These are phyloP conservation scores for Euphorbia schlechtendalii DNA, from an alignment of 441 rosid genomes.

Conservation along the genomic window DNA sequence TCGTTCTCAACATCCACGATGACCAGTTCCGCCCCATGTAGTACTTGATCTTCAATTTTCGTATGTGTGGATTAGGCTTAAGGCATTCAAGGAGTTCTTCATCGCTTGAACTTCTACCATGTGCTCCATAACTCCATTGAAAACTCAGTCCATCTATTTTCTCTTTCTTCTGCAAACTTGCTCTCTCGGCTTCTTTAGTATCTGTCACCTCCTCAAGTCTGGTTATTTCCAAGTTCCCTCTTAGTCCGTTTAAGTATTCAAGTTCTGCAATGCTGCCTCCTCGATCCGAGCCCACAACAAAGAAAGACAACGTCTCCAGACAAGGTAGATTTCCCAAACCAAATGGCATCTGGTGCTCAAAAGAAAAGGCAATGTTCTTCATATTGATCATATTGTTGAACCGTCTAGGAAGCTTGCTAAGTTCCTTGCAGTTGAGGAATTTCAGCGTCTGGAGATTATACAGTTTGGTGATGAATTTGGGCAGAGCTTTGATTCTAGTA, in stretches of 20 bases:
- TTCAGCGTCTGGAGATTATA: neutral
- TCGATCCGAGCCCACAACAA: slow-evolving; percentile 11
- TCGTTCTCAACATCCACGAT: too few relatives aligned
- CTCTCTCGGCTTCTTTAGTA: too few relatives aligned
- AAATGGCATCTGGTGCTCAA: neutral
- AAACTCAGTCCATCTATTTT: too few relatives aligned
- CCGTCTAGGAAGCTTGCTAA: neutral
- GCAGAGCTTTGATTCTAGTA: neutral
- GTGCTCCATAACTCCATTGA: too few relatives aligned
- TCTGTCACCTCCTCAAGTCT: slow-evolving; percentile 17
- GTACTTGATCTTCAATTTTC: too few relatives aligned
- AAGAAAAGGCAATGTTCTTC: neutral
- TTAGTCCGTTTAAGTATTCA: slow-evolving; percentile 14
- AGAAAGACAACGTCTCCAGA: slow-evolving; percentile 12
- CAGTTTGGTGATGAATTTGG: neutral
- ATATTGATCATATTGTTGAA: neutral
- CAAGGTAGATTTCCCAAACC: neutral
- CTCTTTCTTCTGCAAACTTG: too few relatives aligned
- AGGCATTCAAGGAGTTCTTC: too few relatives aligned
- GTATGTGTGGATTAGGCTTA: too few relatives aligned
- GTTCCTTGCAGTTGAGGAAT: neutral
- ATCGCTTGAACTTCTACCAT: too few relatives aligned
- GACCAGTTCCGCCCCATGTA: too few relatives aligned
- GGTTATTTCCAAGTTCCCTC: slow-evolving; percentile 11
- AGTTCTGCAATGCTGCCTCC: slow-evolving; percentile 20